Conservation (phyloP, 805 yeast genomes). For the Candida oleophila region DNA sequence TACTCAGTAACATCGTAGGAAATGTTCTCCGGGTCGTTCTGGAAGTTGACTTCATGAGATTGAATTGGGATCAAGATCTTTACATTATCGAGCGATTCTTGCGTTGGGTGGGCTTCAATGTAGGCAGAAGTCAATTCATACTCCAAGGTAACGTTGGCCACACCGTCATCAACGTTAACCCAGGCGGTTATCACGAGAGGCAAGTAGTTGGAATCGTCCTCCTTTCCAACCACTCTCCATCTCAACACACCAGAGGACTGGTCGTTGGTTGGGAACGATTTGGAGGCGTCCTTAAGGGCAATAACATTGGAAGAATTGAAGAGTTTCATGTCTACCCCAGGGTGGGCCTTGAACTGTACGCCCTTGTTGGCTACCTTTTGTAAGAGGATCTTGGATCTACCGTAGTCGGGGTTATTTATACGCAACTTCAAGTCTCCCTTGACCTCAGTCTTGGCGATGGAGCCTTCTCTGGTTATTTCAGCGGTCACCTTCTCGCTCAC, state of each 20-base stretch:
- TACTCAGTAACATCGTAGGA: conserved; percentile 60
- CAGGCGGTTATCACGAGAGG: conserved; percentile 84
- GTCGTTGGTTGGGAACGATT: conserved; percentile 89
- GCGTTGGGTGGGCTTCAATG: conserved; percentile 24
- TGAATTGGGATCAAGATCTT: conserved; percentile 64
- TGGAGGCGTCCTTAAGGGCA: conserved; percentile 71
- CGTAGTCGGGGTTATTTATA: conserved; percentile 70
- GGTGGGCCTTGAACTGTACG: conserved; percentile 88
- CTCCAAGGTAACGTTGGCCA: conserved; percentile 80
- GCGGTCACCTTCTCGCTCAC: conserved; percentile 78
- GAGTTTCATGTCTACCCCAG: conserved; percentile 81
- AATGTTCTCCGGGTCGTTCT: conserved; percentile 48
- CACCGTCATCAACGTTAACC: conserved; percentile 65
- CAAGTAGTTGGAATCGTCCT: conserved; percentile 51
- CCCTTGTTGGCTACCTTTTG: conserved; percentile 48
- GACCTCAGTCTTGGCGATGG: conserved; percentile 64
- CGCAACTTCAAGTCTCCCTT: conserved; percentile 91
- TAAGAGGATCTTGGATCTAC: conserved; percentile 64
- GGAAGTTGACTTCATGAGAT: conserved; percentile 53
- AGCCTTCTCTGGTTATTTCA: conserved; percentile 81
- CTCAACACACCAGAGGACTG: conserved; percentile 88
- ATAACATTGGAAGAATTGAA: conserved; percentile 60
- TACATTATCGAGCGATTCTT: conserved; percentile 52
- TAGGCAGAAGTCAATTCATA: conserved; percentile 64
- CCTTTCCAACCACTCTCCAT: conserved; percentile 77